Base-by-base conservation (phyloP, 192 early-diverging fungal genomes). In the Coemansia sp. region DNA sequence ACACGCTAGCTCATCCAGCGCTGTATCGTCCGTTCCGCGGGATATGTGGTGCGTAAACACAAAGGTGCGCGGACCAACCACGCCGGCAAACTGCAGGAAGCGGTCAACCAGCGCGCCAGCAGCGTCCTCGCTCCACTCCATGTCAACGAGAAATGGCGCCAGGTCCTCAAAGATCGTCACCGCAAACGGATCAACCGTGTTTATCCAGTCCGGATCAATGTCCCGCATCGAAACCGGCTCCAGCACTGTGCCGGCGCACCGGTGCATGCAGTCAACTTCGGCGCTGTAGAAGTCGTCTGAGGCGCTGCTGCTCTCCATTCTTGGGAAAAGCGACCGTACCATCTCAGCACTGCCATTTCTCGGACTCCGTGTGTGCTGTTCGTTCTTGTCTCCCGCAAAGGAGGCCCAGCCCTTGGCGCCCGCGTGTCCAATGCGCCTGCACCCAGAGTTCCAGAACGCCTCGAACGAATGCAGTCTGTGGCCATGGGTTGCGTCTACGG, bases 151-250 rank as follows among this genome's bases (percentile, higher is more conserved):
- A 61, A 71, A 70, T 8, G 64, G 65, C 68, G 67, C 66, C 3
- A 79, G 62, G 18, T 79, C 77, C 46, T 79, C 77, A 47, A 79
- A 79, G 13, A 79, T 48, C 11, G 57, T 56, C 10, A 79, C 55
- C 6, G 65, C 41, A 49, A 74, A 68, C 62, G 68, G 68, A 41
- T 79, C 77, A 43, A 61, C 32, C 13, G 22, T 16, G 36, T 59
- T 37, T 3, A 59, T 39, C 39, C 36, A 10, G 6, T 26, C 8
- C 7, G 32, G 26, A 18, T 59, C 57, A 8, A 59, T 5, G 12
- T 59, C 36, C 15, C 36, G n/a, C 36, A 59, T 37, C 4, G 57
- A 59, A 26, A 16, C n/a, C 3, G 57, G 39, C 4, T 6, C 11
- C 13, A 41, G 8, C 39, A 18, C n/a, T 18, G 57, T 37, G 1